phyloP scores from a whole-genome alignment of 140 eudicot genomes.

The Erigeron philadelphicus region DNA sequence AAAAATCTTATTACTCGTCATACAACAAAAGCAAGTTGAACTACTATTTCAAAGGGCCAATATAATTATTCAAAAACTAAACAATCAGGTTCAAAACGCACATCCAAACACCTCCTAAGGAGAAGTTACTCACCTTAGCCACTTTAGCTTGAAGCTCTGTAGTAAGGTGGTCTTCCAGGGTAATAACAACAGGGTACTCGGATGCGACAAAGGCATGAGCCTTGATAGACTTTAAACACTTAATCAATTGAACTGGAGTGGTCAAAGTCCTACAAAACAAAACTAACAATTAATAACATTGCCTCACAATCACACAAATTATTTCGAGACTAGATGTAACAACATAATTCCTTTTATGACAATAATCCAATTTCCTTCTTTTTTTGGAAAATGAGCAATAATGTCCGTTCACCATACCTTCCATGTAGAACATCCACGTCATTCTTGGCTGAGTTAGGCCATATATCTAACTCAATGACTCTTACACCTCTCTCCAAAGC shows the following conservation, averaged over 20 bases:
- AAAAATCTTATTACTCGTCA: neutral
- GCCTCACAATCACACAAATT: neutral
- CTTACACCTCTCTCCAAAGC: conserved; percentile 79
- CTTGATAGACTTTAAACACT: conserved; percentile 72
- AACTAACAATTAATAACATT: conserved; percentile 13
- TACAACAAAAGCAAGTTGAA: neutral
- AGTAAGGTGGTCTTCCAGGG: conserved; percentile 92
- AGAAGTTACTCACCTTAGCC: conserved; percentile 54
- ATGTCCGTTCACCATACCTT: conserved; percentile 43
- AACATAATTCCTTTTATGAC: neutral
- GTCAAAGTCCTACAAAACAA: conserved; percentile 66
- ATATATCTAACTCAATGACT: conserved; percentile 90
- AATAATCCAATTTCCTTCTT: neutral
- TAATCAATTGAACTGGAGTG: conserved; percentile 71
- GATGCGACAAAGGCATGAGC: conserved; percentile 76
- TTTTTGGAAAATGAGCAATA: neutral
- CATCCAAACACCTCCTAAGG: neutral
- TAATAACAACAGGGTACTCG: conserved; percentile 83
- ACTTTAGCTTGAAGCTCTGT: conserved; percentile 86
- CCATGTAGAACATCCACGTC: conserved; percentile 89
- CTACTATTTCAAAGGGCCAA: neutral
- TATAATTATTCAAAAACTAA: neutral
- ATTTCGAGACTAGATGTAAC: neutral
- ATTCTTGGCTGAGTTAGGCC: conserved; percentile 85
- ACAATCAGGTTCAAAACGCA: neutral